Conservation (phyloP, 1,284 basidiomycete species). For the Filobasidium uniguttulatum region DNA sequence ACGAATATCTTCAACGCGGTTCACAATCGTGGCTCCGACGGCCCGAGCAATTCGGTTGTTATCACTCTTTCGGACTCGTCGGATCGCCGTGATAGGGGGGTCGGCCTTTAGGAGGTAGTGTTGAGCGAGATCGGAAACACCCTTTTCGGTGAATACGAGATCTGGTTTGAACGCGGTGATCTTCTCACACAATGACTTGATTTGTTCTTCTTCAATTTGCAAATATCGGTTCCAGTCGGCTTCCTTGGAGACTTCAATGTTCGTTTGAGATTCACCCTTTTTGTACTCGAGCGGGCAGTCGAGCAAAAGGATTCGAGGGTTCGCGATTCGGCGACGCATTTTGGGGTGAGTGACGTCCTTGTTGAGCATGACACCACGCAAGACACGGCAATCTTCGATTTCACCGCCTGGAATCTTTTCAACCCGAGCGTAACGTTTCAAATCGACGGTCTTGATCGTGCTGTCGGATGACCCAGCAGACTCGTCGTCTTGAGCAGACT, state of each 20-base stretch:
- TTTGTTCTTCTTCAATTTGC: conserved; percentile 94
- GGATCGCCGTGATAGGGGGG: conserved; percentile 62
- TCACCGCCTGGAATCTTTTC: conserved; percentile 96
- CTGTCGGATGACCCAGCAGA: conserved; percentile 12
- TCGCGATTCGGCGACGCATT: conserved; percentile 83
- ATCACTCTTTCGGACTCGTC: conserved; percentile 92
- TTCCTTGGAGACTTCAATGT: conserved; percentile 95
- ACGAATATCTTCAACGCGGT: conserved; percentile 86
- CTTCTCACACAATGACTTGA: conserved; percentile 74
- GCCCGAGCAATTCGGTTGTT: conserved; percentile 97
- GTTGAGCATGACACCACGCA: conserved; percentile 91
- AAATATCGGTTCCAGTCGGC: conserved; percentile 85
- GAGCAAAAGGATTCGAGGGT: conserved; percentile 77
- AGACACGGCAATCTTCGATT: conserved; percentile 80
- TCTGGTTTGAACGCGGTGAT: conserved; percentile 92
- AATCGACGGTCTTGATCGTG: conserved; percentile 70
- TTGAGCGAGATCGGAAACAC: conserved; percentile 89
- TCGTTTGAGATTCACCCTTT: conserved; percentile 96
- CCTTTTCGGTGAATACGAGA: conserved; percentile 93
- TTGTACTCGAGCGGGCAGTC: conserved; percentile 99
- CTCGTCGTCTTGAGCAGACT: conserved; percentile 37
- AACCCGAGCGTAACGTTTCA: conserved; percentile 94
- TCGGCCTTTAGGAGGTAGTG: conserved; percentile 80
- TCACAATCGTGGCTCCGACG: conserved; percentile 90
- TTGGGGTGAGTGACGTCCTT: conserved; percentile 98